Evolutionary conservation across 75 land plant species (phyloP).

Genomic region (Ceratopteris richardii): DNA sequence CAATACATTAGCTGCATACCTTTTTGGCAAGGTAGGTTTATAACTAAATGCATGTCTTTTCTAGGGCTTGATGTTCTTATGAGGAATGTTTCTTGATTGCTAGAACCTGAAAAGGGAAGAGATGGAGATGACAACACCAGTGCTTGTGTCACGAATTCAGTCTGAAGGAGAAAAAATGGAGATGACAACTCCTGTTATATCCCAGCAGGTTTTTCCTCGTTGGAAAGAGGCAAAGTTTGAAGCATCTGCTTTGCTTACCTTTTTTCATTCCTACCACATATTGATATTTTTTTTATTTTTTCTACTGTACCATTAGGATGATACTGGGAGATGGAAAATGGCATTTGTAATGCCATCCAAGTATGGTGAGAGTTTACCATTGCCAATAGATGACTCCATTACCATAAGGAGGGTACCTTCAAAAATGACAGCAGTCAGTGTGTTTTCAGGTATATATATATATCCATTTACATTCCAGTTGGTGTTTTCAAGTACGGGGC

Average conservation of each 20-base stretch:
- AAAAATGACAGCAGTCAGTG: constrained; percentile 60
- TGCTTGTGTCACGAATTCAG: constrained; percentile 32
- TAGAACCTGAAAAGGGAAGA: constrained; percentile 52
- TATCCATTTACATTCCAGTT: too few relatives aligned
- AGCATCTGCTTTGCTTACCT: too few relatives aligned
- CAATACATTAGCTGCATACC: constrained; percentile 75
- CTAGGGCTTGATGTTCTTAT: background rate
- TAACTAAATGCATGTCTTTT: background rate
- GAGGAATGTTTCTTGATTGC: background rate
- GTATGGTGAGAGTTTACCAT: constrained; percentile 63
- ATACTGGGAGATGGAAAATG: constrained; percentile 66
- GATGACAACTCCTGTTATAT: constrained; percentile 94
- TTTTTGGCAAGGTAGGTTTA: constrained; percentile 82
- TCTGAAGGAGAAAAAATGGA: constrained; percentile 81
- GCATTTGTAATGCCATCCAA: constrained; percentile 94
- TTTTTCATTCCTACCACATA: too few relatives aligned
- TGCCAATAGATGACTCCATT: constrained; percentile 64
- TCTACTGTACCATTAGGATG: too few relatives aligned
- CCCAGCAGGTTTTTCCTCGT: constrained; percentile 52
- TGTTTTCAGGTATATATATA: constrained; percentile 85
- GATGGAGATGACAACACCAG: constrained; percentile 97
- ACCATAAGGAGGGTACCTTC: constrained; percentile 54
- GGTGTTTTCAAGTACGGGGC: too few relatives aligned
- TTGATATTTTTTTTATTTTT: too few relatives aligned
- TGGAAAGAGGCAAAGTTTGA: too few relatives aligned